Conservation (phyloP, 2,329 filamentous ascomycete genomes). For the Tolypocladium pustulatum region DNA sequence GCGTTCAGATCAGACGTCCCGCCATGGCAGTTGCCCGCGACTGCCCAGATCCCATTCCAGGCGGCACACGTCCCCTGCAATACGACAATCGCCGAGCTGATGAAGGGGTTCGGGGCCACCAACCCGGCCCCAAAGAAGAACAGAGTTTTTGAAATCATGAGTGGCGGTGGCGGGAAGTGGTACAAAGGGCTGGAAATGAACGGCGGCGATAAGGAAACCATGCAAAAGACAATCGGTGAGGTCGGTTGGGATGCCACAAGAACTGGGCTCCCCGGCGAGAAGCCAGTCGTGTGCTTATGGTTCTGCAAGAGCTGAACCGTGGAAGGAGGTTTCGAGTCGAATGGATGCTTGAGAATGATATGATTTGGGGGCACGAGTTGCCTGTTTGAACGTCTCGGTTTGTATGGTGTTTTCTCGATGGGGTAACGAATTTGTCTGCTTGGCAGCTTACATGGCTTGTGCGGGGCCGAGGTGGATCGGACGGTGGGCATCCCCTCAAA, state of each 20-base stretch:
- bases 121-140: constrained; percentile 43
- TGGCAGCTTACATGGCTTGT: neutral
- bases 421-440: neutral
- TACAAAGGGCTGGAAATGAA: constrained; percentile 41
- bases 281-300: constrained; percentile 50
- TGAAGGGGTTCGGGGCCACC: constrained; percentile 46
- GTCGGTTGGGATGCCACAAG: constrained; percentile 48
- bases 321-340: neutral
- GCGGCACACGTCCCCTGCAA: constrained; percentile 41
- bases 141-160: constrained; percentile 43
- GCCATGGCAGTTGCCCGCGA: constrained; percentile 41
- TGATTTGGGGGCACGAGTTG: neutral
- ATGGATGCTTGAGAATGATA: neutral
- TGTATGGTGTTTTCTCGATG: neutral
- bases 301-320: constrained; percentile 37
- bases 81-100: constrained; percentile 43
- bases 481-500: neutral
- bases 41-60: constrained; percentile 32
- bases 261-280: constrained; percentile 34
- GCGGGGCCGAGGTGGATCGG: neutral
- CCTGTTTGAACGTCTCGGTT: neutral
- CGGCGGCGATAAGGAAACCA: constrained; percentile 36
- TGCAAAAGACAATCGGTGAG: constrained; percentile 40
- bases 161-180: constrained; percentile 48
- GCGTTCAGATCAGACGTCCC: constrained; percentile 39